Evolutionary conservation across 495 filamentous ascomycete species (phyloP).

Genomic region (Aspergillus ostianus): DNA sequence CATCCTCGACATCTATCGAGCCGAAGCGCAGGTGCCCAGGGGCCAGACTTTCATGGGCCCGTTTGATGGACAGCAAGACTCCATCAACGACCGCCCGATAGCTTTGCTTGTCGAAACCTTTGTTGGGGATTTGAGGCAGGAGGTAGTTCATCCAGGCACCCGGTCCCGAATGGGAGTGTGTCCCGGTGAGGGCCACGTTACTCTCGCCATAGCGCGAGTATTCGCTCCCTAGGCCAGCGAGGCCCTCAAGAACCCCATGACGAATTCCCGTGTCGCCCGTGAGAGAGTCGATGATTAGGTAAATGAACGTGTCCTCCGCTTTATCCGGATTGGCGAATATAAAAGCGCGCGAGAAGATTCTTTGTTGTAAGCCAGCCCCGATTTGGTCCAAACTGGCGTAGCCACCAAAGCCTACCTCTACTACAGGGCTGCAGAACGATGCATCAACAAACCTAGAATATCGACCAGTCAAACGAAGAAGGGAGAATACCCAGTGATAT

Average conservation of each 20-base stretch:
- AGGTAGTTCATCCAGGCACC: constrained; percentile 97
- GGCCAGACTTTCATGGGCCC: constrained; percentile 73
- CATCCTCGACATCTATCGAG: constrained; percentile 69
- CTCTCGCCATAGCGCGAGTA: constrained; percentile 75
- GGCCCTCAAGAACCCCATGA: constrained; percentile 75
- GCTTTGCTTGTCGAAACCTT: constrained; percentile 85
- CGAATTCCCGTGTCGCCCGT: constrained; percentile 89
- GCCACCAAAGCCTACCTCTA: constrained; percentile 88
- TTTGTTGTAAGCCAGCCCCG: constrained; percentile 83
- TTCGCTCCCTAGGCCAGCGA: constrained; percentile 62
- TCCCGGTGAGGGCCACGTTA: constrained; percentile 89
- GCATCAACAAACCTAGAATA: constrained; percentile 8
- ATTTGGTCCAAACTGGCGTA: constrained; percentile 87
- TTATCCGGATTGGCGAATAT: constrained; percentile 71
- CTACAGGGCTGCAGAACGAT: constrained; percentile 64
- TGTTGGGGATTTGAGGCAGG: constrained; percentile 87
- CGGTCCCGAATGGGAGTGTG: constrained; percentile 90
- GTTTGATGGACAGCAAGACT: constrained; percentile 72
- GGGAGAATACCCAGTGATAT: constrained; percentile 79
- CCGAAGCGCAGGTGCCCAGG: constrained; percentile 72
- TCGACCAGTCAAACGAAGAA: background rate
- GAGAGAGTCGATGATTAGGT: constrained; percentile 84
- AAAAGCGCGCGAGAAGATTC: constrained; percentile 88
- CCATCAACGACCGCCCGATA: constrained; percentile 91
- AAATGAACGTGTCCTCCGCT: constrained; percentile 74